Base-by-base conservation (phyloP, 148 eudicot species). In the Pharnaceum exiguum region DNA sequence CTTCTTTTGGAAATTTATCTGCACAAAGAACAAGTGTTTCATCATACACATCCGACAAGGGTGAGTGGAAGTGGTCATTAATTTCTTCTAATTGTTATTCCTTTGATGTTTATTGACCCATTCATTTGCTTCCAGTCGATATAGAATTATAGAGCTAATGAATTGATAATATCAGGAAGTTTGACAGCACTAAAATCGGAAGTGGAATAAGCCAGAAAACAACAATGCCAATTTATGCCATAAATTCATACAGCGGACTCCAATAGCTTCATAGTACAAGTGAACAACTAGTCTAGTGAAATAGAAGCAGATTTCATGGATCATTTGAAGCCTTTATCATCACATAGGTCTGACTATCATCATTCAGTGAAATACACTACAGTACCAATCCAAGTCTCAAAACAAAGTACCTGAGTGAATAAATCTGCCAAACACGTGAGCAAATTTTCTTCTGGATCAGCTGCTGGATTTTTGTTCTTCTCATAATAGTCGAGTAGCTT, bases 381-480 rank as follows among this genome's bases (percentile, higher is more conserved):
- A 13, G 30, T 3, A 10, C 6, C 7, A 35, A 21, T 13, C 53
- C 2, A 26, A 26, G 22, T n/a, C 35, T 60, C 15, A n/a, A 30
- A 55, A 63, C 35, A 3, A 0, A 33, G 47, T 75, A 87, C 97
- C 97, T 91, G 97, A 13, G 90, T 78, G 53, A 93, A 93, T 59
- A 93, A 55, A 61, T 93, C 98, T 6, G 98, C 96, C 68, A 93
- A 81, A 78, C 96, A 93, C 0, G 95, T 88, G 35, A 93, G 87
- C 31, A 93, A 73, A 69, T 83, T 93, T 62, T 93, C 98, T 39
- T 93, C 95, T 5, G 82, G 75, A 53, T 93, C 96, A 22, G 60
- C 77, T n/a, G n/a, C n/a, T 46, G 82, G 82, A 69, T 47, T 78
- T 77, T 85, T 93, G 72, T 71, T 77, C 67, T 82, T 85, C 54